Percentiles rank a stretch among this genome's conserved stretches.
Conservation (phyloP, 495 filamentous ascomycete species). For the Trypethelium eluteriae region DNA sequence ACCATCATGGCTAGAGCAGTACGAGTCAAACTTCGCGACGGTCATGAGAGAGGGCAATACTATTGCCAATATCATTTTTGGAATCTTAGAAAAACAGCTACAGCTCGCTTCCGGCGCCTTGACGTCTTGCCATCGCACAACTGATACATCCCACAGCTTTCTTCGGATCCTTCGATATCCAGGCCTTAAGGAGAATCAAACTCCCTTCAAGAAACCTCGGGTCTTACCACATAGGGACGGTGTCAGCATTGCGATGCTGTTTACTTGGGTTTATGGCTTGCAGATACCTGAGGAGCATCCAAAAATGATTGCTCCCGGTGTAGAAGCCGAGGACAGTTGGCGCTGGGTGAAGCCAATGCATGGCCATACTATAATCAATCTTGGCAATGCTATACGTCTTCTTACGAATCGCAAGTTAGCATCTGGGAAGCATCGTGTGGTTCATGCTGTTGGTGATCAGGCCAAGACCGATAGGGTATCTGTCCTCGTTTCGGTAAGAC, state of each 20-base stretch:
- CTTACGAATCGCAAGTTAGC: constrained; percentile 37
- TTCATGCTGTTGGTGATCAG: constrained; percentile 34
- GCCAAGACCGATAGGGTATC: constrained; percentile 26
- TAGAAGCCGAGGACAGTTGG: constrained; percentile 28
- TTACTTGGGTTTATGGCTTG: constrained; percentile 52
- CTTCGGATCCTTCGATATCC: background rate
- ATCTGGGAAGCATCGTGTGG: constrained; percentile 35
- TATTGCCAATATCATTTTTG: background rate
- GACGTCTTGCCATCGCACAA: background rate
- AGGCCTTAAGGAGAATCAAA: background rate
- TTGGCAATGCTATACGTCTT: constrained; percentile 38
- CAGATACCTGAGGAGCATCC: constrained; percentile 30
- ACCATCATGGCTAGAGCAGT: background rate
- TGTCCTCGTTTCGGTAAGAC: constrained; percentile 33
- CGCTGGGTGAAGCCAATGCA: constrained; percentile 33
- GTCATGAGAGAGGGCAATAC: background rate
- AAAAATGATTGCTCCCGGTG: constrained; percentile 39
- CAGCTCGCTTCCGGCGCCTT: constrained; percentile 2
- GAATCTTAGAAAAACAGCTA: background rate
- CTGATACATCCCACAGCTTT: constrained; percentile 1
- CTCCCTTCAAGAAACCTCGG: background rate
- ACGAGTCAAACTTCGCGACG: background rate
- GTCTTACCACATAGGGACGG: constrained; percentile 6
- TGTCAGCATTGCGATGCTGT: constrained; percentile 3
- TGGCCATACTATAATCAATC: constrained; percentile 36